phyloP scores from a whole-genome alignment of 345 rosid genomes.

The Xanthoceras sorbifolium region DNA sequence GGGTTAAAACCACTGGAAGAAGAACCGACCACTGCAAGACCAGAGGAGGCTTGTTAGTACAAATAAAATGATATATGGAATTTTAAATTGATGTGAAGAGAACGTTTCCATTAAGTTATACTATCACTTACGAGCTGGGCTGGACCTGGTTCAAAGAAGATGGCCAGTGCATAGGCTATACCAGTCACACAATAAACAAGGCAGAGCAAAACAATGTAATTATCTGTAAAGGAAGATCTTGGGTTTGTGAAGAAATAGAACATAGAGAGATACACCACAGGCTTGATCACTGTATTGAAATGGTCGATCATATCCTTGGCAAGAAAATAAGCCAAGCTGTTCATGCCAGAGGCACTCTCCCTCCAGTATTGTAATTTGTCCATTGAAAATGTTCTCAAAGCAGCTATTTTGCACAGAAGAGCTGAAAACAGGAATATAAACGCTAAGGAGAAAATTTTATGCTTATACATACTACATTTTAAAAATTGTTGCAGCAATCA shows the following conservation, averaged over 20 bases:
- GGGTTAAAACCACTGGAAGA: slow-evolving; percentile 94
- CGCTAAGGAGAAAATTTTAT: slow-evolving; percentile 5
- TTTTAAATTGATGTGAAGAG: neutral
- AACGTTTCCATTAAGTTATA: neutral
- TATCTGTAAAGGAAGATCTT: slow-evolving; percentile 75
- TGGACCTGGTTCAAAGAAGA: slow-evolving; percentile 76
- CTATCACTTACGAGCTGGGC: slow-evolving; percentile 86
- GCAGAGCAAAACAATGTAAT: slow-evolving; percentile 77
- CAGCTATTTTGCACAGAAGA: slow-evolving; percentile 88
- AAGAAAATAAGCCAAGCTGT: slow-evolving; percentile 87
- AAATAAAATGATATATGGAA: slow-evolving; percentile 1
- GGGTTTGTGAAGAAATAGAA: slow-evolving; percentile 92
- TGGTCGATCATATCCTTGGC: slow-evolving; percentile 91
- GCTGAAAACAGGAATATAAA: slow-evolving; percentile 49
- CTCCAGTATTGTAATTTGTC: slow-evolving; percentile 95
- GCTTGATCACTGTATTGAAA: slow-evolving; percentile 78
- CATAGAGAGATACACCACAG: slow-evolving; percentile 88
- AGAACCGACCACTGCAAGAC: slow-evolving; percentile 87
- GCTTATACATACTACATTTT: neutral
- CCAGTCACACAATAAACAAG: slow-evolving; percentile 96
- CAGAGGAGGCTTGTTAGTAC: slow-evolving; percentile 14
- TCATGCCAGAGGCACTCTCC: slow-evolving; percentile 93
- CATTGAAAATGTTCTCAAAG: slow-evolving; percentile 83
- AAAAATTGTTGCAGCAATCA: neutral
- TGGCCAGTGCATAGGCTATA: slow-evolving; percentile 80